Percentiles rank a stretch among this genome's conserved stretches.
Evolutionary conservation across 192 early-diverging fungal species (phyloP).

Genomic region (Dispira simplex): DNA sequence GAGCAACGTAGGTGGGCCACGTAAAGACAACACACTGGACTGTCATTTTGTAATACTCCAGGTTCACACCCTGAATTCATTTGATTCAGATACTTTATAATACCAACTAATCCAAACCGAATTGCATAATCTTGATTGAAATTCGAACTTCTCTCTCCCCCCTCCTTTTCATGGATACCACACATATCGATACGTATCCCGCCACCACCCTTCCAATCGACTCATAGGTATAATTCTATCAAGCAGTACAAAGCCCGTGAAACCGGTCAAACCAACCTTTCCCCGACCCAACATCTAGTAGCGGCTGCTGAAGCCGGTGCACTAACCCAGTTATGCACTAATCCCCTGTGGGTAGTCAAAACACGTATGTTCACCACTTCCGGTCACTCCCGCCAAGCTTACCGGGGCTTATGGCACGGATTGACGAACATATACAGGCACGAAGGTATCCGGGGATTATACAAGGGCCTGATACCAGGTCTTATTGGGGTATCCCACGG

Average conservation of each 20-base stretch:
- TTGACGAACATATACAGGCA: constrained; percentile 34
- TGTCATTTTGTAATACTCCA: too few relatives aligned
- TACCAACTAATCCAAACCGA: too few relatives aligned
- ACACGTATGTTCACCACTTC: constrained; percentile 66
- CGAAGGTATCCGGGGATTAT: constrained; percentile 62
- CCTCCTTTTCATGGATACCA: too few relatives aligned
- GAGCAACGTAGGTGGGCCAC: too few relatives aligned
- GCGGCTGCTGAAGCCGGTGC: constrained; percentile 69
- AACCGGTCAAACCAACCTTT: constrained; percentile 33
- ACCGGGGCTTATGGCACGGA: constrained; percentile 49
- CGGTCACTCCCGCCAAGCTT: constrained; percentile 33
- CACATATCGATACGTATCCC: too few relatives aligned
- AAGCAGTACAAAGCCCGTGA: constrained; percentile 24
- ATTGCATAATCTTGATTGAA: too few relatives aligned
- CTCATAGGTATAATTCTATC: constrained; percentile 13
- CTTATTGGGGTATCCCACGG: constrained; percentile 92
- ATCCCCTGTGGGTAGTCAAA: constrained; percentile 78
- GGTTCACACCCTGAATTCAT: too few relatives aligned
- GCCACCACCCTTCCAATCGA: too few relatives aligned
- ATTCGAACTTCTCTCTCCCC: too few relatives aligned
- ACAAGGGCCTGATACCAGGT: constrained; percentile 70
- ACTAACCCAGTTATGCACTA: constrained; percentile 51
- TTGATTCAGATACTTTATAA: too few relatives aligned
- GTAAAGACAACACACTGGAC: too few relatives aligned
- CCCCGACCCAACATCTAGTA: constrained; percentile 59